Percentiles rank a stretch among this genome's conserved stretches.
These are phyloP conservation scores for Globisporangium apiculatum DNA, from an alignment of 352 stramenopile species.

Conservation along the genomic window DNA sequence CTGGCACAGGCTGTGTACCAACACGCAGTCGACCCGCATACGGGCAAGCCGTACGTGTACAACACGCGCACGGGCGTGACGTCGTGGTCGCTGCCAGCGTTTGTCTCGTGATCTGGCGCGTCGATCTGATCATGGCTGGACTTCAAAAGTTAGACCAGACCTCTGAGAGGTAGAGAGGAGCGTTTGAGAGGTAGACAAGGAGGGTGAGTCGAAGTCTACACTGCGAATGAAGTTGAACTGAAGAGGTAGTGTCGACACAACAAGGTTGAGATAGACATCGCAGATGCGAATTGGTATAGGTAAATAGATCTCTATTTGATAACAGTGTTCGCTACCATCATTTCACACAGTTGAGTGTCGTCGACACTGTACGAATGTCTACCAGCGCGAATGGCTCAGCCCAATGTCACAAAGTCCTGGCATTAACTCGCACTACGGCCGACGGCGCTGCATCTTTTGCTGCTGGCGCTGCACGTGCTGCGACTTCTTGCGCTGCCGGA, in stretches of 20 bases:
- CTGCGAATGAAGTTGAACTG: too few relatives aligned
- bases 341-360: too few relatives aligned
- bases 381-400: background rate
- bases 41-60: conserved; percentile 40
- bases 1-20: conserved; percentile 36
- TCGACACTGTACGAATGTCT: background rate
- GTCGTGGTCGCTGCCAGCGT: conserved; percentile 42
- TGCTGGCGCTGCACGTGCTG: conserved; percentile 60
- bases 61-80: conserved; percentile 48
- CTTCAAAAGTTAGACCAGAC: background rate
- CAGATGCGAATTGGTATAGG: background rate
- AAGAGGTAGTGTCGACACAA: background rate
- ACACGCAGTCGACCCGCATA: conserved; percentile 34
- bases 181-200: too few relatives aligned
- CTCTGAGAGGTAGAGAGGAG: too few relatives aligned
- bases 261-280: background rate
- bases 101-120: conserved; percentile 17
- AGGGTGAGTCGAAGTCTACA: too few relatives aligned
- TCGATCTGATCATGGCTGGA: background rate
- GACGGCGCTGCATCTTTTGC: conserved; percentile 40
- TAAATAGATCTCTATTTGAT: conserved; percentile 17
- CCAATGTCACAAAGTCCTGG: too few relatives aligned
- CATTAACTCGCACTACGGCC: conserved; percentile 1
- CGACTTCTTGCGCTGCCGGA: conserved; percentile 74
- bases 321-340: too few relatives aligned